Base-by-base conservation (phyloP, 345 rosid species). In the Syzygium aqueum region DNA sequence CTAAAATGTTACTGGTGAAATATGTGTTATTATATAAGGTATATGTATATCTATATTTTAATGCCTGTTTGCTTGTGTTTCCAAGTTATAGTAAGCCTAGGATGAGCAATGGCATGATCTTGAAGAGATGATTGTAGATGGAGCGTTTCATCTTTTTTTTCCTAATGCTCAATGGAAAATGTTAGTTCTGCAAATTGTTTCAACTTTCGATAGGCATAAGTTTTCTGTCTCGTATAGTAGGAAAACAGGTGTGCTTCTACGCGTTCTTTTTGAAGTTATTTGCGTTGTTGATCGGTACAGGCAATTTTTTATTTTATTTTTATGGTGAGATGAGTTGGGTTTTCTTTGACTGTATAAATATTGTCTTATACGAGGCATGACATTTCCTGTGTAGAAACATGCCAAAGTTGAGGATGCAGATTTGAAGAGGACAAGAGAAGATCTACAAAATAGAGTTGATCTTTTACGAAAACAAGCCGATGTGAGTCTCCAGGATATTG, bases 381-480 rank as follows among this genome's bases (percentile, higher is more conserved):
- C 88, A 28, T 65, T 90, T 85, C 86, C 84, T 87, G 49, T 90
- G 43, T 94, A 97, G 99, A 95, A 95, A 91, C 95, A 97, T 88
- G 91, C 89, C 82, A 95, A 91, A 85, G 90, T 91, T 54, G 98
- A 96, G 80, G 99, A 96, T 88, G 86, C 90, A 53, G 94, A 92
- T 87, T 88, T 94, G 91, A 97, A 97, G 94, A 93, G 90, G 94
- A 85, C 85, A 82, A 95, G 91, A 80, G 98, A 95, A 91, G 99
- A 97, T 86, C 97, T 97, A 89, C 97, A 96, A 90, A 94, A 86
- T 91, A 93, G 92, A 92, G 92, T 96, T 88, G 99, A 97, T 91
- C 87, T 95, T 80, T 93, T 97, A 50, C 90, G 88, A 87, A 95
- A 96, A 89, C 99, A 95, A 90, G 96, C 97, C 85, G 99, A 95